Conservation (phyloP, 2,329 filamentous ascomycete species). For the Helotiales sp. region DNA sequence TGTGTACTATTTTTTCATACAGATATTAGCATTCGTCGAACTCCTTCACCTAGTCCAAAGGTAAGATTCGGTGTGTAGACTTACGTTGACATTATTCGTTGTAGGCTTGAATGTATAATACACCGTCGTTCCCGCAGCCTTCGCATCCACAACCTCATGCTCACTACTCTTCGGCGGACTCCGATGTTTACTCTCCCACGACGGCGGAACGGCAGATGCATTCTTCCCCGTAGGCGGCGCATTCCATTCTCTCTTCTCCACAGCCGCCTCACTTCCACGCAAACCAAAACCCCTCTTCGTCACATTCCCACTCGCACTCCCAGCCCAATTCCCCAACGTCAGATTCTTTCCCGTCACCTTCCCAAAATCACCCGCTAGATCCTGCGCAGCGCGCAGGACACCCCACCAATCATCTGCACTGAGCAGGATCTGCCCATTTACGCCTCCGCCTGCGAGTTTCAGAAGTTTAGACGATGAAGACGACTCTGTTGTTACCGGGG, state of each 20-base stretch:
- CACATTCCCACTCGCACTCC: background rate
- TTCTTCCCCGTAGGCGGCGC: background rate
- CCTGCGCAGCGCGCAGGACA: slow-evolving; percentile 69
- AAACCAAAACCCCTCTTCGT: slow-evolving; percentile 17
- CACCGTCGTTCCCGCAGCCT: slow-evolving; percentile 29
- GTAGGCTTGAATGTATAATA: slow-evolving; percentile 38
- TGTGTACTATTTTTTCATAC: slow-evolving; percentile 46
- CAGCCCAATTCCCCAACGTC: slow-evolving; percentile 46
- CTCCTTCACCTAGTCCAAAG: too few relatives aligned
- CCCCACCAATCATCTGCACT: slow-evolving; percentile 67
- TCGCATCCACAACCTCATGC: slow-evolving; percentile 26
- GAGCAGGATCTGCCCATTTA: slow-evolving; percentile 57
- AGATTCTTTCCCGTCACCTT: slow-evolving; percentile 71
- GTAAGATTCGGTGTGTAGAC: too few relatives aligned
- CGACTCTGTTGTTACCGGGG: slow-evolving; percentile 50
- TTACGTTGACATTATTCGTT: slow-evolving; percentile 38
- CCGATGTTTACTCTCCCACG: slow-evolving; percentile 2
- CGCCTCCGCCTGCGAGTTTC: slow-evolving; percentile 40
- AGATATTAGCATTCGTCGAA: too few relatives aligned
- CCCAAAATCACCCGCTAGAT: slow-evolving; percentile 71
- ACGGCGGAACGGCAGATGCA: background rate
- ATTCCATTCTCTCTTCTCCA: background rate
- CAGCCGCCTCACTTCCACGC: background rate
- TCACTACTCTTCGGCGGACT: slow-evolving; percentile 15
- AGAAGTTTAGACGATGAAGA: slow-evolving; percentile 19